These are phyloP conservation scores for Exophiala spinifera DNA, from an alignment of 2,329 filamentous ascomycete genomes.

Conservation along the genomic window DNA sequence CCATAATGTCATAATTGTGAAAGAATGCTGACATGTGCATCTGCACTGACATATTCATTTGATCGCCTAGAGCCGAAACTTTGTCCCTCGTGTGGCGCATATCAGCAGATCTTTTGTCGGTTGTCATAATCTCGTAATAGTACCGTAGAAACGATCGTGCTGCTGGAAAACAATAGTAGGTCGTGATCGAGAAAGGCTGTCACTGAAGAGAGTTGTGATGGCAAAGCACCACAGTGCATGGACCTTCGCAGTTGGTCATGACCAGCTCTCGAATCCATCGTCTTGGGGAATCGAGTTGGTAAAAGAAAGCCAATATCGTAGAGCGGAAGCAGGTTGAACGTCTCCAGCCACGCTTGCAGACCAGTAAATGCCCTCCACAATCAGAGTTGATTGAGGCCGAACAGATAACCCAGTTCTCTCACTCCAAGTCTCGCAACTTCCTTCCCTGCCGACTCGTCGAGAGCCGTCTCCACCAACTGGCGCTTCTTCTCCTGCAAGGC, in stretches of 20 bases:
- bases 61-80: background rate
- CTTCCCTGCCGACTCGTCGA: slow-evolving; percentile 71
- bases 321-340: background rate
- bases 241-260: no score
- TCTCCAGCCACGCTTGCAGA: background rate
- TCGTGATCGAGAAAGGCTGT: background rate
- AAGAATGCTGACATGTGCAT: background rate
- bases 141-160: background rate
- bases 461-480: slow-evolving; percentile 69
- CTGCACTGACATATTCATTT: background rate
- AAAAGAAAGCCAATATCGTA: background rate
- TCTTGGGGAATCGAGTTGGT: background rate
- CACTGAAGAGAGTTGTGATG: no score
- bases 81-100: background rate
- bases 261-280: no score
- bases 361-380: background rate
- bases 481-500: slow-evolving; percentile 75
- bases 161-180: background rate
- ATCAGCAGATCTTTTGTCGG: background rate
- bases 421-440: slow-evolving; percentile 64
- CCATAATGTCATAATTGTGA: no score
- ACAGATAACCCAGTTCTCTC: slow-evolving; percentile 68
- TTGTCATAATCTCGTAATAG: background rate
- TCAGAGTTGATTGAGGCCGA: slow-evolving; percentile 41
- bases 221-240: no score